Evolutionary conservation across 1,284 basidiomycete genomes (phyloP), one percentile per base, ranked within the genome.

Genomic region (Salmacisia buchloeana): DNA sequence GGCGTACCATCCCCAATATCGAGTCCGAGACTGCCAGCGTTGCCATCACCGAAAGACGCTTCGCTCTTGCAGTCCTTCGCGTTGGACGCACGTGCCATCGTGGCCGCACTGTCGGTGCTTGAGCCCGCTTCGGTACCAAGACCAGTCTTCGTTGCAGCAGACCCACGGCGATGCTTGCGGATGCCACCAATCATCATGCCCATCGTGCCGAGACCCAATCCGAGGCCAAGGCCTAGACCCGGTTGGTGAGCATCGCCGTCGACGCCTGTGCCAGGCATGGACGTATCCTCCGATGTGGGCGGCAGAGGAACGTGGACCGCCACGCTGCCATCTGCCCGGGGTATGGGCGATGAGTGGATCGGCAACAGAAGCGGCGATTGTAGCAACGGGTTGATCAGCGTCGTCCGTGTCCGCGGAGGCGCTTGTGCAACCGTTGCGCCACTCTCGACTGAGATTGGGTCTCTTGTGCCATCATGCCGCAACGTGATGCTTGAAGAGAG

Each of bases 151-250:
- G 15, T 43, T 15, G 18, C 18, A 6, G 39, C 18, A 6, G 39
- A 43, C 23, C 3, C 5, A 43, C 6, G 18, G 18, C 39, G 39
- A 43, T 43, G 18, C 15, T 43, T 43, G 39, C 39, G 39, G 15
- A 43, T 15, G 18, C 49, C 49, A 33, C 49, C 49, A 18, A 54
- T 54, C 49, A 54, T 54, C 49, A 54, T 54, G 18, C 49, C 49
- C 3, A n/a, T 43, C 15, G 39, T 5, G 39, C 49, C 49, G 4
- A 54, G 49, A 3, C 29, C 27, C 5, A 54, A 18, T 43, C 41
- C 41, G 23, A 43, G 18, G 12, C 41, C 41, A 43, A 15, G 18
- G 15, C 18, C 41, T 7, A n/a, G 18, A 9, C 10, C 41, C 10
- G 41, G 18, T 12, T 10, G n/a, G 12, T 21, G 18, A 6, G 18